Conservation (phyloP, 176 grass and related monocot species). For the Cenchrus purpureus region DNA sequence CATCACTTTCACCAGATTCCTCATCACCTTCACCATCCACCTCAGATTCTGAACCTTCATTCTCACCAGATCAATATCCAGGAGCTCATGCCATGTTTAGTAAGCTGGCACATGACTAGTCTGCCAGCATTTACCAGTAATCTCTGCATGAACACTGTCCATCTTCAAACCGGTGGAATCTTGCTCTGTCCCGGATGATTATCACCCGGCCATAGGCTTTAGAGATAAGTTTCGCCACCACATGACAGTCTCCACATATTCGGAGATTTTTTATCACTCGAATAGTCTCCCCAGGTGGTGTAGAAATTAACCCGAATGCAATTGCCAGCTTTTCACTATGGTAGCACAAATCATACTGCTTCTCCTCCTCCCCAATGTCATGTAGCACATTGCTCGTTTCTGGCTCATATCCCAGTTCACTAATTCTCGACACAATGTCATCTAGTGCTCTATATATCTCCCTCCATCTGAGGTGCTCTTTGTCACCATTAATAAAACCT, state of each 20-base stretch:
- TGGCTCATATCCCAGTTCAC: constrained; percentile 78
- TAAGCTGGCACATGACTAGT: neutral
- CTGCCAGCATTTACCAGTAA: constrained; percentile 65
- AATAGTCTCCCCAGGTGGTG: constrained; percentile 56
- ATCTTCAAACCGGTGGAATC: constrained; percentile 81
- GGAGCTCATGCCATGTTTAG: neutral
- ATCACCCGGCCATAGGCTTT: constrained; percentile 77
- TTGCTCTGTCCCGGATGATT: constrained; percentile 65
- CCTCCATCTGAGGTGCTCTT: constrained; percentile 59
- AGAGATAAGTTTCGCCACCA: constrained; percentile 80
- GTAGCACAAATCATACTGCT: constrained; percentile 66
- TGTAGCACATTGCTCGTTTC: constrained; percentile 79
- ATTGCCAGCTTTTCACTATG: constrained; percentile 91
- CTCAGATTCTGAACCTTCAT: constrained; percentile 77
- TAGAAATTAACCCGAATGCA: constrained; percentile 77
- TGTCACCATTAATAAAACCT: constrained; percentile 77
- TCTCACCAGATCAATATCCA: neutral
- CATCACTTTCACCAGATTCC: constrained; percentile 77
- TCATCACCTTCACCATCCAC: constrained; percentile 60
- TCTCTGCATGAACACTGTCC: constrained; percentile 79
- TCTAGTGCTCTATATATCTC: constrained; percentile 70
- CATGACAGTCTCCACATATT: constrained; percentile 84
- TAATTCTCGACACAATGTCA: constrained; percentile 60
- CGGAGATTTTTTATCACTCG: constrained; percentile 89
- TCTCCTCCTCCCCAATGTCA: constrained; percentile 90